Conservation (phyloP, 2,329 filamentous ascomycete genomes). For the Drechslerella stenobrocha region DNA sequence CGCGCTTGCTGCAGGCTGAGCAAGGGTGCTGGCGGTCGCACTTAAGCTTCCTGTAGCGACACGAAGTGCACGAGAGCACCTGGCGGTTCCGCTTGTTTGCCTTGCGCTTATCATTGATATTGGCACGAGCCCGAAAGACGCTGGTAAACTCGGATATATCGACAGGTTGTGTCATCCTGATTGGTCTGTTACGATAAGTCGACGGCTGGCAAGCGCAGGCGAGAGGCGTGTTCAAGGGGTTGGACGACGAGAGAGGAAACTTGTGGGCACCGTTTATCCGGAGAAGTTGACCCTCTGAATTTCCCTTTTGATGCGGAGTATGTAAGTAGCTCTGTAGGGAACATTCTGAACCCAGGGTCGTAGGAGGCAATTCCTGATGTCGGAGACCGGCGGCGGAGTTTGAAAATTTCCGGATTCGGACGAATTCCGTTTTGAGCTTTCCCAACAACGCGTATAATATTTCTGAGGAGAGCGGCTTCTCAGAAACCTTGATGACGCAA, state of each 20-base stretch:
- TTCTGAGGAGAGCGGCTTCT: neutral
- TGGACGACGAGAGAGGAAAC: neutral
- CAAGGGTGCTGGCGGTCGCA: conserved; percentile 58
- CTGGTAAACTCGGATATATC: conserved; percentile 52
- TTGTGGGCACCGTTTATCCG: neutral
- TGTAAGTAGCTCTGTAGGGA: neutral
- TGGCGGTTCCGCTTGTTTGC: conserved; percentile 57
- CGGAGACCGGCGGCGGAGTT: conserved; percentile 29
- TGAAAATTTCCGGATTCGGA: conserved; percentile 22
- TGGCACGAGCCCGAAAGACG: conserved; percentile 57
- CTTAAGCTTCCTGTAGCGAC: conserved; percentile 58
- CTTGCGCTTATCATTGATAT: conserved; percentile 54
- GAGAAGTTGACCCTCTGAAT: neutral
- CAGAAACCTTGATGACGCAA: neutral
- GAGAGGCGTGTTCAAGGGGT: too few species aligned
- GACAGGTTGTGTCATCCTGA: conserved; percentile 23
- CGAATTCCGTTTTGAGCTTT: conserved; percentile 7
- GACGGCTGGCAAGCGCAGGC: neutral
- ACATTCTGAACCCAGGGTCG: too few species aligned
- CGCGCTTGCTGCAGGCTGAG: conserved; percentile 56
- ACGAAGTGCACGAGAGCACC: conserved; percentile 57
- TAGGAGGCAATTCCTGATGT: neutral
- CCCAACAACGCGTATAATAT: too few species aligned
- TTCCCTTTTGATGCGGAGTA: neutral
- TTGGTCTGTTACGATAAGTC: conserved; percentile 1